These are phyloP conservation scores for Nevesoporus exiguus DNA, from an alignment of 768 basidiomycete species.

Conservation along the genomic window DNA sequence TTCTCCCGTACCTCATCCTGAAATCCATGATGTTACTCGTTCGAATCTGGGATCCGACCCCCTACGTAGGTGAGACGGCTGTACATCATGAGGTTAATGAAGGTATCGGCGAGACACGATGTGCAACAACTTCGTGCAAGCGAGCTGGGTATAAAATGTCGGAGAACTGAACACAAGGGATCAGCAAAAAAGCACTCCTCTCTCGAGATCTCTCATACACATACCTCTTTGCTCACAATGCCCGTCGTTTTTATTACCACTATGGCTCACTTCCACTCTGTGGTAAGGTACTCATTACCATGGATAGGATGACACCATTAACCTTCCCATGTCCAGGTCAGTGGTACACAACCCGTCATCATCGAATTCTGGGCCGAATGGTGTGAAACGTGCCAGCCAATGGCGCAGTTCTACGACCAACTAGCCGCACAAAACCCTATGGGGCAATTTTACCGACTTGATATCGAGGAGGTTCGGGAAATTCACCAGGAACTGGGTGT, in stretches of 20 bases:
- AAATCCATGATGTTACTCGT: conserved; percentile 15
- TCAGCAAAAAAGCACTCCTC: conserved; percentile 17
- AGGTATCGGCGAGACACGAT: conserved; percentile 16
- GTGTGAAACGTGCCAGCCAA: conserved; percentile 24
- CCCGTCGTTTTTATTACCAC: conserved; percentile 24
- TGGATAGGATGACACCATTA: conserved; percentile 4
- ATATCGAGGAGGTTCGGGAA: conserved; percentile 28
- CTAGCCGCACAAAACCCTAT: conserved; percentile 27
- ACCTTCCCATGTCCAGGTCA: conserved; percentile 18
- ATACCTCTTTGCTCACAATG: conserved; percentile 18
- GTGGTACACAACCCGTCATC: conserved; percentile 21
- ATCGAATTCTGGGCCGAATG: conserved; percentile 34
- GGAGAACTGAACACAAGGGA: conserved; percentile 7
- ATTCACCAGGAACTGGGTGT: conserved; percentile 23
- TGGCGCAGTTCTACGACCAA: conserved; percentile 21
- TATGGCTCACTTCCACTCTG: conserved; percentile 25
- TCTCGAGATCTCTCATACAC: conserved; percentile 11
- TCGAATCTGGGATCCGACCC: conserved; percentile 24
- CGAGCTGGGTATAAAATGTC: conserved; percentile 29
- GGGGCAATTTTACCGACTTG: conserved; percentile 31
- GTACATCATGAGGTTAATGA: conserved; percentile 10
- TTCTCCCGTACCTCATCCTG: conserved; percentile 15
- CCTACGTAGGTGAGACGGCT: conserved; percentile 19
- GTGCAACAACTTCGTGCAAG: conserved; percentile 9
- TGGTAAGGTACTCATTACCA: conserved; percentile 11